Conservation (phyloP, 2,329 filamentous ascomycete genomes). For the Plectosphaerella cucumerina region DNA sequence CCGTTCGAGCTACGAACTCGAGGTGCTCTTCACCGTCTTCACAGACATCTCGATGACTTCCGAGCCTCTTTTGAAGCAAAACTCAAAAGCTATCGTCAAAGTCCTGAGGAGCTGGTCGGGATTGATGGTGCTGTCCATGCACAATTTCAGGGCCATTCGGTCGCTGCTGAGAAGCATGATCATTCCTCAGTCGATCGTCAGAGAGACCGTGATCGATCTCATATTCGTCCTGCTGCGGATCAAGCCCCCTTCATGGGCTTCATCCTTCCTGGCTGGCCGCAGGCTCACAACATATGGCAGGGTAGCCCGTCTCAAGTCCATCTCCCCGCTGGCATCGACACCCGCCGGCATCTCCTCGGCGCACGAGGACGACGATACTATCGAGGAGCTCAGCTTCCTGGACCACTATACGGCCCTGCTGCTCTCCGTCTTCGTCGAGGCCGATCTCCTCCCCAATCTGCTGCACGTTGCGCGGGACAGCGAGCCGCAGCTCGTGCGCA, state of each 20-base stretch:
- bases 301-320: conserved; percentile 75
- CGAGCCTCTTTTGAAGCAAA: conserved; percentile 69
- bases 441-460: conserved; percentile 63
- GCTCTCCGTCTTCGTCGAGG: conserved; percentile 77
- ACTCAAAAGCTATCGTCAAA: conserved; percentile 86
- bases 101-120: conserved; percentile 93
- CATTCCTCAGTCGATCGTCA: conserved; percentile 49
- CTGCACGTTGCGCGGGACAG: conserved; percentile 64
- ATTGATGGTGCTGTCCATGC: conserved; percentile 81
- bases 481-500: conserved; percentile 70
- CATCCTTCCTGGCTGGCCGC: conserved; percentile 88
- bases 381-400: conserved; percentile 76
- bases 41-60: conserved; percentile 71
- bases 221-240: conserved; percentile 79
- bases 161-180: conserved; percentile 69
- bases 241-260: conserved; percentile 91
- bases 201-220: conserved; percentile 82
- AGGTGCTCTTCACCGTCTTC: conserved; percentile 85
- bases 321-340: conserved; percentile 24
- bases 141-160: conserved; percentile 75
- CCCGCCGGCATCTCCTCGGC: neutral
- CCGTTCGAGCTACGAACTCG: conserved; percentile 84
- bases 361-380: conserved; percentile 54
- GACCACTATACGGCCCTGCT: conserved; percentile 92
- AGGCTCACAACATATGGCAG: conserved; percentile 94